Base-by-base conservation (phyloP, 2,329 filamentous ascomycete species). In the Stenocarpella maydis region DNA sequence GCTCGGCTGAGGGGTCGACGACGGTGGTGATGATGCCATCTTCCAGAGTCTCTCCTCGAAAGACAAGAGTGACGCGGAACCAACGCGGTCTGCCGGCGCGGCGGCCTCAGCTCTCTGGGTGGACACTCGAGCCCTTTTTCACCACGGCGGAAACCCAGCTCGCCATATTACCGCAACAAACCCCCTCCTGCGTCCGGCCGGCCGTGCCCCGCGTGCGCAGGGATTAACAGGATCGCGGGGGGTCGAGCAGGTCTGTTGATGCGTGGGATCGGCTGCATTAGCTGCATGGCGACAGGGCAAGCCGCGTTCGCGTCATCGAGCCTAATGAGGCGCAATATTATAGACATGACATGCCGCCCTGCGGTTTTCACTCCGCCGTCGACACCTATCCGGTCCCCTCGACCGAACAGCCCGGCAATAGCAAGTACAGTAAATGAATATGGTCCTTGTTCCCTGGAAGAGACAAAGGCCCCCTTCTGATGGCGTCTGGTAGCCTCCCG, bases 11-110 rank as follows among this genome's bases (percentile, higher is more conserved):
- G 49, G 15, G 34, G 52, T n/a, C n/a, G n/a, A n/a, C n/a, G n/a
- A n/a, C n/a, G n/a, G n/a, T n/a, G n/a, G n/a, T 24, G 58, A 65
- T 65, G 69, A 68, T 70, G 69, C 65, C 69, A 70, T 70, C 41
- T 19, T 61, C 12, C 15, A 47, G 17, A 19, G 4, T 3, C 21
- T 37, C 15, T 2, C 7, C 10, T 4, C 12, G 6, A 15, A 34
- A 47, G 41, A 47, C 24, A 47, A 47, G 58, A 24, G 24, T 10
- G 17, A 17, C 10, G n/a, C 19, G 39, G 10, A 47, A 47, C 4
- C 14, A 19, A 31, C 2, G 26, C n/a, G 39, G 26, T 58, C 14
- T 14, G 54, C 4, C 9, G 4, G 24, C n/a, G 12, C 31, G n/a
- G n/a, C n/a, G n/a, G 21, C 19, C 41, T 34, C 58, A 61, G 28